Percentiles rank a stretch among this genome's conserved stretches.
These are phyloP conservation scores for Gamarada debralockiae DNA, from an alignment of 495 filamentous ascomycete species.

Conservation along the genomic window DNA sequence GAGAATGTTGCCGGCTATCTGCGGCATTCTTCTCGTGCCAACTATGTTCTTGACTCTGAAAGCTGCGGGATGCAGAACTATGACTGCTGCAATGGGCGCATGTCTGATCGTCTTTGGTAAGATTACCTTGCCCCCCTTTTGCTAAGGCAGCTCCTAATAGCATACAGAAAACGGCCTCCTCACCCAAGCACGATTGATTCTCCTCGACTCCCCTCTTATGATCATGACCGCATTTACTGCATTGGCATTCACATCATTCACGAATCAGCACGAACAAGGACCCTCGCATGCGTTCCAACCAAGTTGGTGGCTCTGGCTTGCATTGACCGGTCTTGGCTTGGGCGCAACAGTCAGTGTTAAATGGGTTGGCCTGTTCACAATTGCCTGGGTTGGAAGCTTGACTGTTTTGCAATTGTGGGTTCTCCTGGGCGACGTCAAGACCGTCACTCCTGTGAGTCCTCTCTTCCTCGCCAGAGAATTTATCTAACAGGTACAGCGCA, in stretches of 20 bases:
- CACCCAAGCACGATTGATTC: constrained; percentile 90
- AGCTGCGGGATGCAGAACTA: constrained; percentile 82
- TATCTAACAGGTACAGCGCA: constrained; percentile 22
- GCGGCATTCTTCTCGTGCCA: constrained; percentile 81
- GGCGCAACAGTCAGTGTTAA: constrained; percentile 95
- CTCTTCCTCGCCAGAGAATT: neutral
- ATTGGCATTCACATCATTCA: constrained; percentile 86
- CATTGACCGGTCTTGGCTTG: constrained; percentile 77
- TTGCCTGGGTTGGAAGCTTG: constrained; percentile 94
- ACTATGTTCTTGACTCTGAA: constrained; percentile 94
- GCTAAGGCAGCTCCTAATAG: constrained; percentile 9
- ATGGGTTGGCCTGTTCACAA: constrained; percentile 98
- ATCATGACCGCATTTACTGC: constrained; percentile 92
- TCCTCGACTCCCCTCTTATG: constrained; percentile 92
- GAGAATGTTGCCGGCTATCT: constrained; percentile 86
- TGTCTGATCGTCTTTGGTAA: constrained; percentile 86
- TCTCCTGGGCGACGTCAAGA: constrained; percentile 81
- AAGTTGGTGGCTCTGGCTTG: constrained; percentile 98
- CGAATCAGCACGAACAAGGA: constrained; percentile 94
- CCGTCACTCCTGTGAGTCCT: constrained; percentile 58
- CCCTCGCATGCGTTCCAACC: constrained; percentile 78
- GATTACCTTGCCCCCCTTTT: constrained; percentile 7
- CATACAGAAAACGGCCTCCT: constrained; percentile 83
- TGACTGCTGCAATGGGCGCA: constrained; percentile 76
- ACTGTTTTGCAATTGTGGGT: constrained; percentile 93